phyloP scores from a whole-genome alignment of 306 rosid species.

The Ormosia semicastrata region DNA sequence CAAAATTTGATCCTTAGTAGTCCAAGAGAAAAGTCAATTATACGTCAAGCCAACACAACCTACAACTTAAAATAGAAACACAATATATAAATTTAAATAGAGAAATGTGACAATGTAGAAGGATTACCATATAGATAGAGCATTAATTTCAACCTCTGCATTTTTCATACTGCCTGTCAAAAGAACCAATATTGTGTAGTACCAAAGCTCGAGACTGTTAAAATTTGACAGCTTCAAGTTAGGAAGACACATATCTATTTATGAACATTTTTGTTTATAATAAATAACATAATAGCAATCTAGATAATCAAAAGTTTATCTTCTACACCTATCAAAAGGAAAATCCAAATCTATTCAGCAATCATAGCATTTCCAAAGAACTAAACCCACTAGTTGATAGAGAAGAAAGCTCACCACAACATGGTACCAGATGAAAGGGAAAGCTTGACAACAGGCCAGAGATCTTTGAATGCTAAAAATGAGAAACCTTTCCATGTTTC shows the following conservation, averaged over 20 bases:
- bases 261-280: neutral
- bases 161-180: constrained; percentile 50
- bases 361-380: neutral
- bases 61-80: neutral
- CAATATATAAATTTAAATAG: neutral
- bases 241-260: neutral
- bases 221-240: neutral
- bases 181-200: constrained; percentile 48
- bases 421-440: constrained; percentile 55
- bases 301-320: neutral
- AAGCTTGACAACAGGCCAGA: constrained; percentile 54
- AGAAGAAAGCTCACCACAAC: constrained; percentile 46
- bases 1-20: neutral
- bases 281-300: neutral
- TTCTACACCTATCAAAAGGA: neutral
- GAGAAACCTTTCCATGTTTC: constrained; percentile 52
- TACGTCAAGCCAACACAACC: neutral
- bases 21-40: neutral
- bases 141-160: constrained; percentile 51
- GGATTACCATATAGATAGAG: constrained; percentile 60
- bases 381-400: neutral
- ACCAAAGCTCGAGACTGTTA: constrained; percentile 56
- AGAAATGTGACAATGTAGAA: neutral
- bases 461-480: too few species aligned
- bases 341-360: neutral